Base-by-base conservation (phyloP, 257 asterid species). In the Scutellaria barbata region DNA sequence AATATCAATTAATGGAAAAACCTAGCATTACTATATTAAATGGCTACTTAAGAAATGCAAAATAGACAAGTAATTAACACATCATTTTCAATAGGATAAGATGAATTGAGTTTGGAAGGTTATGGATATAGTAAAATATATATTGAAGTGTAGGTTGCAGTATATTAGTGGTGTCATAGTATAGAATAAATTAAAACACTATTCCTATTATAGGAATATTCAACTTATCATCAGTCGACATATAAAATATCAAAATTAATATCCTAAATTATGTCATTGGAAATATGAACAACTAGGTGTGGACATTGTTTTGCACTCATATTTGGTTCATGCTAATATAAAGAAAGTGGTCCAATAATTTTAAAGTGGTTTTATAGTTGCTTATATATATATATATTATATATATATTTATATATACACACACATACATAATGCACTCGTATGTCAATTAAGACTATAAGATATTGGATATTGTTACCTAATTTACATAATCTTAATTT, bases 21-120 rank as follows among this genome's bases (percentile, higher is more conserved):
- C 25, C 25, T 22, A 22, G 35, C 5, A 4, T 30, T 45, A 59
- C 37, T 37, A 37, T 54, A 18, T 13, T 12, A 18, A 52, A 42
- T 73, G 71, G 48, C 58, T 52, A 41, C 65, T 70, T 52, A 52
- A 54, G 63, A 52, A 43, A 73, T 63, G 77, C 59, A 45, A 42
- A 39, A 17, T 43, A 54, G 25, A 53, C 43, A 5, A 14, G 46
- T 72, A 50, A 40, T 50, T 61, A 48, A 42, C 40, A n/a, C 53
- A 30, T 47, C 62, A 39, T 35, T 60, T 68, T 33, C 63, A 33
- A 20, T 25, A 46, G 46, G 58, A 65, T 47, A 47, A 30, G 33
- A 43, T 5, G 10, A 66, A 66, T 10, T n/a, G 12, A 52, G 37
- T 9, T 10, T 9, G 35, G 62, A 37, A 51, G 17, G 3, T 16